Base-by-base conservation (phyloP, 1,284 basidiomycete species). In the Pseudozyma hubeiensis region DNA sequence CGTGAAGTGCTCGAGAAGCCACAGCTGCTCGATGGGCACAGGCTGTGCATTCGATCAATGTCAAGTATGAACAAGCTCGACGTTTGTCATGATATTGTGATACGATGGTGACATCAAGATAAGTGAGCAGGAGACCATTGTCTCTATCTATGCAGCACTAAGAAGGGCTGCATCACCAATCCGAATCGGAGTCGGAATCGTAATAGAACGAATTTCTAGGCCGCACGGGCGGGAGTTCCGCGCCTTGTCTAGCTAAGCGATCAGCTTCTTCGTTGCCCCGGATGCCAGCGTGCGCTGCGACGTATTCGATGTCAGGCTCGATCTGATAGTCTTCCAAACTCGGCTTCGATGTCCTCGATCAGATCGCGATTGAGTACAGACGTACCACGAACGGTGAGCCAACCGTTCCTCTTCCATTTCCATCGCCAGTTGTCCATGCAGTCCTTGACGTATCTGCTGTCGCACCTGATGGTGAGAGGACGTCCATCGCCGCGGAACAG, bases 231-330 rank as follows among this genome's bases (percentile, higher is more conserved):
- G n/a, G n/a, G n/a, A n/a, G n/a, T n/a, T n/a, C n/a, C n/a, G n/a
- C 51, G 40, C 51, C 55, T 3, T 30, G 1, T 41, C 37, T 57
- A 16, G 55, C 55, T 40, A 45, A 37, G 2, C 16, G 2, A 82
- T 94, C 93, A 0, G 92, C 93, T 55, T 88, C 89, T 57, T 93
- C 91, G 81, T 94, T 94, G 1, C 93, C 92, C 57, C 84, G 84
- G 46, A 89, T 86, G 1, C 91, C 91, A 3, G 85, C 86, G 73
- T 94, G 93, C 0, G 90, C 92, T 56, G 88, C 87, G 50, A 94
- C 91, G 67, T 92, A 87, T 59, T 88, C 84, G 13, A 93, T 85
- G 17, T n/a, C n/a, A n/a, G n/a, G n/a, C n/a, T n/a, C n/a, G n/a
- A n/a, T n/a, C n/a, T n/a, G n/a, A n/a, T n/a, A n/a, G n/a, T n/a